Base-by-base conservation (phyloP, 176 grass and related monocot genomes). In the Hyparrhenia diplandra region DNA sequence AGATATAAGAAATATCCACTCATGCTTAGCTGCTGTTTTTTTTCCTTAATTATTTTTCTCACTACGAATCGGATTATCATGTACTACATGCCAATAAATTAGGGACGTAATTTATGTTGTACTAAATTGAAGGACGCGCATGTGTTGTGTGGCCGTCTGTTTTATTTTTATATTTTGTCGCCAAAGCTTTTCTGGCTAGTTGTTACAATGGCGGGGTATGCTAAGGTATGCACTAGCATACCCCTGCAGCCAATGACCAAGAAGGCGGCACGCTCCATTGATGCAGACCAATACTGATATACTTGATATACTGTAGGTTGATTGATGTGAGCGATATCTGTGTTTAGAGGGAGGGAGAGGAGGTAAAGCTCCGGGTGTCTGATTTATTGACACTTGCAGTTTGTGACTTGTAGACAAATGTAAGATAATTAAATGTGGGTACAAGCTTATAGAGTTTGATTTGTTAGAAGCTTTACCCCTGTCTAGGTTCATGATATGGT, bases 371-470 rank as follows among this genome's bases (percentile, higher is more conserved):
- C 5, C 14, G 59, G 82, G 14, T 86, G 67, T 66, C n/a, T 34
- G 45, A 61, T 62, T 71, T 77, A 10, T 81, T 3, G 42, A 59
- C 72, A 73, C 60, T 37, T 37, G 67, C 25, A 46, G 37, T 30
- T 14, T 52, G 27, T 65, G 30, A 80, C 69, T 69, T 43, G 51
- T 86, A 78, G 83, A 79, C 45, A 82, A 31, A 65, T 86, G 88
- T 87, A 91, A 80, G 80, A 81, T 89, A 73, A 83, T 75, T 87
- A 49, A 81, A 27, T 28, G 23, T 58, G 70, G 85, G 77, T 63
- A 41, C 40, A 80, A 73, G 36, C 73, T 77, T 78, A 88, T 78
- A 88, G 61, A 78, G 72, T 82, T 71, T 16, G 69, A 47, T 72
- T 47, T 77, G 72, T 81, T n/a, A n/a, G 81, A 77, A 77, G 60